Conservation (phyloP, 202 grass and related monocot genomes). For the Brachypodium distachyon region DNA sequence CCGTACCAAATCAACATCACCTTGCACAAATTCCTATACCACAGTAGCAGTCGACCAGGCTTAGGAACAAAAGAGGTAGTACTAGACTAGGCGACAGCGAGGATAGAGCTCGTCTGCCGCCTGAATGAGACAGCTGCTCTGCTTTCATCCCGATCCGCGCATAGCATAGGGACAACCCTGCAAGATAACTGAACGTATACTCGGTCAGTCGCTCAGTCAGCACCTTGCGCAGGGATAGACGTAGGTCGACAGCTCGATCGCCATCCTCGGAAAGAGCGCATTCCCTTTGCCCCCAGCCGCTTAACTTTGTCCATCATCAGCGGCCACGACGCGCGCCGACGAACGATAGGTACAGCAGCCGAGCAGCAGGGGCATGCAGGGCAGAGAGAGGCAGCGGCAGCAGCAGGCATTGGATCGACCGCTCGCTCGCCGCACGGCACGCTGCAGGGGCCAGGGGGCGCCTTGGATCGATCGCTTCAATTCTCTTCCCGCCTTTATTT, state of each 20-base stretch:
- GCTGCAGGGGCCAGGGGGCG: background rate
- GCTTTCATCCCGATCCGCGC: background rate
- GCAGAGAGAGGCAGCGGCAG: background rate
- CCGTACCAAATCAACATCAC: background rate
- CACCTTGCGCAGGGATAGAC: background rate
- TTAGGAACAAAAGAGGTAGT: background rate
- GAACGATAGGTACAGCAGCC: background rate
- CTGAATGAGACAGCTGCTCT: background rate
- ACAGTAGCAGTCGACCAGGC: background rate
- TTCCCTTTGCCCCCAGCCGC: slow-evolving; percentile 38
- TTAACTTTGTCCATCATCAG: background rate
- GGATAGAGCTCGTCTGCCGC: background rate
- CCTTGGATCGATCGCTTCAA: slow-evolving; percentile 32
- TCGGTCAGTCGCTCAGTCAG: background rate
- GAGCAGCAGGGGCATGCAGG: background rate
- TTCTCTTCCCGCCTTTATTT: slow-evolving; percentile 19
- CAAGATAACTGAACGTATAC: background rate
- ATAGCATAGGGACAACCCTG: background rate
- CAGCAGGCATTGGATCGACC: slow-evolving; percentile 33
- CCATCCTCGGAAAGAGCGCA: slow-evolving; percentile 27
- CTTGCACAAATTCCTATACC: background rate
- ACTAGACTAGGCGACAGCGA: background rate
- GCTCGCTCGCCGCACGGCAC: background rate
- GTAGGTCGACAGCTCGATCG: slow-evolving; percentile 18
- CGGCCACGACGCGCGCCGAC: background rate